Conservation (phyloP, 2,329 filamentous ascomycete genomes). For the Orbilia oligospora region DNA sequence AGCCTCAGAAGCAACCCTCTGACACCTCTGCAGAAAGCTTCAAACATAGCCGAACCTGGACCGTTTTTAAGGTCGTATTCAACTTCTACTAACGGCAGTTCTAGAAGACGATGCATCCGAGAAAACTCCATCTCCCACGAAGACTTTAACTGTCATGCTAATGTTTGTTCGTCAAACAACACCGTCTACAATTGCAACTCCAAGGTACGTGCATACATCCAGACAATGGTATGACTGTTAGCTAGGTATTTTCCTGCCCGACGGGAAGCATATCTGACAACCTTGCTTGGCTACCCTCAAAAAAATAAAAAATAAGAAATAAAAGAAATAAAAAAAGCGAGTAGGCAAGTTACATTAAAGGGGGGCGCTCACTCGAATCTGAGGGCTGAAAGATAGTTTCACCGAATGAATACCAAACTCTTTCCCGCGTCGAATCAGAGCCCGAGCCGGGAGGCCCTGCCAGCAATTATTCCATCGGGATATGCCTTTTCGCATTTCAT, state of each 20-base stretch:
- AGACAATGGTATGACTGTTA: conserved; percentile 1
- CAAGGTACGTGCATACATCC: neutral
- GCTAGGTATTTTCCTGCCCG: conserved; percentile 3
- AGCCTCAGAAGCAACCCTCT: conserved; percentile 25
- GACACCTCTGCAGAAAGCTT: conserved; percentile 14
- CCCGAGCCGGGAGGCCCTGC: conserved; percentile 38
- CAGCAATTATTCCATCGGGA: conserved; percentile 14
- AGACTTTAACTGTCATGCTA: neutral
- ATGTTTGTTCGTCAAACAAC: conserved; percentile 15
- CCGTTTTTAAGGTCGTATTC: conserved; percentile 33
- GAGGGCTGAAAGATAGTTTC: conserved; percentile 27
- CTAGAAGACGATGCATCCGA: neutral
- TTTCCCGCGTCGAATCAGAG: conserved; percentile 20
- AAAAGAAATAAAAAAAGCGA: neutral
- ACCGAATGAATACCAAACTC: conserved; percentile 16
- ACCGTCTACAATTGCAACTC: neutral
- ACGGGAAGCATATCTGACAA: neutral
- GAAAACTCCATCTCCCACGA: conserved; percentile 8
- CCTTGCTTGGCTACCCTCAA: neutral
- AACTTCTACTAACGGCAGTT: conserved; percentile 18
- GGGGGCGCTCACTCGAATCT: conserved; percentile 14
- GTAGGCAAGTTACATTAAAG: conserved; percentile 35
- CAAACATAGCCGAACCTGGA: conserved; percentile 49
- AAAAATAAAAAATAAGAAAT: neutral
- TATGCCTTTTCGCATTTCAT: conserved; percentile 19